Conservation (phyloP, 139 green algal species). For the Zygnema cylindricum region DNA sequence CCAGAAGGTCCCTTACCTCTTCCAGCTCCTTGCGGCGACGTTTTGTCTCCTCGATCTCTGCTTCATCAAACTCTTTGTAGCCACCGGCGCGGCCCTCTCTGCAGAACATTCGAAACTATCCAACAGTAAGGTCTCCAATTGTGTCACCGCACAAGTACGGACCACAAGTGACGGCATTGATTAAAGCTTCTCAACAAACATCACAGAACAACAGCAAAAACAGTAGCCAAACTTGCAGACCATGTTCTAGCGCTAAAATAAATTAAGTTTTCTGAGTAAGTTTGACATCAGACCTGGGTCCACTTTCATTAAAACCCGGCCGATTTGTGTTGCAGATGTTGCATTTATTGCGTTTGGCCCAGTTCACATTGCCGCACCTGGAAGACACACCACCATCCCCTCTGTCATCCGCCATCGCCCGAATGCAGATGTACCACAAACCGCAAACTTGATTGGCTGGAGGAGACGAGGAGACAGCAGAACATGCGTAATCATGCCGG, state of each 20-base stretch:
- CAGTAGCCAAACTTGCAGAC: no score
- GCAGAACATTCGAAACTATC: conserved; percentile 31
- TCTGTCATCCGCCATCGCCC: not conserved
- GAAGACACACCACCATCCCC: not conserved
- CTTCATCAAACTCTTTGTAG: conserved; percentile 66
- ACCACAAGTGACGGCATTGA: not conserved
- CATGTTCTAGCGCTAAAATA: no score
- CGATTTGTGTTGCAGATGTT: conserved; percentile 64
- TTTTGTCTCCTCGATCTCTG: conserved; percentile 58
- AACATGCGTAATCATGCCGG: no score
- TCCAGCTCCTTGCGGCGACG: conserved; percentile 58
- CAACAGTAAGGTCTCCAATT: not conserved
- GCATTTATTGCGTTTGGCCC: conserved; percentile 62
- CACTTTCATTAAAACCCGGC: conserved; percentile 32
- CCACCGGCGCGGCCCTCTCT: conserved; percentile 63
- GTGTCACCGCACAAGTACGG: not conserved
- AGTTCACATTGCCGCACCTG: conserved; percentile 66
- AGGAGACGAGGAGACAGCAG: no score
- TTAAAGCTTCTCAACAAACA: not conserved
- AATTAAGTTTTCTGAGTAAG: no score
- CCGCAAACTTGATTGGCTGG: no score
- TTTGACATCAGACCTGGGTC: conserved; percentile 26
- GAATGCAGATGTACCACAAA: no score
- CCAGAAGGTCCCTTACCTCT: conserved; percentile 55
- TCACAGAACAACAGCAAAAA: no score